Evolutionary conservation across 2,329 filamentous ascomycete species (phyloP), one percentile per base, ranked within the genome.

Genomic region (Tolypocladium ophioglossoides): DNA sequence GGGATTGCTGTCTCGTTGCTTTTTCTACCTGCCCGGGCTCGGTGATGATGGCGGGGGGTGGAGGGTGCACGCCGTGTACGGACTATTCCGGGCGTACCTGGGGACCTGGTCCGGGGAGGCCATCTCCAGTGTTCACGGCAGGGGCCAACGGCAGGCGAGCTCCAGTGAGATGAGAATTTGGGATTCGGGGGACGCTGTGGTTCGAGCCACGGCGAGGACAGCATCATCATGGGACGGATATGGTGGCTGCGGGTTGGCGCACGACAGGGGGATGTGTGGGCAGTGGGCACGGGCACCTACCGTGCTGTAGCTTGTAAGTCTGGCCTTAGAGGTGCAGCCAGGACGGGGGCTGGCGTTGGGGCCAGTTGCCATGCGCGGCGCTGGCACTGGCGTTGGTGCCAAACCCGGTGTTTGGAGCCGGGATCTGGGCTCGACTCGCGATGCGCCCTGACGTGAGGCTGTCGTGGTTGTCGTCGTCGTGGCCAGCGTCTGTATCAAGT

Each of bases 221-320:
- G 39, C 30, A 47, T 34, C 51, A 24, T 52, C 51, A 35, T 46
- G 44, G 44, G 44, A 47, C 27, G 44, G 44, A 47, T 10, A 32
- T 20, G 51, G 51, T 37, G 51, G 51, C 51, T 52, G 51, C 40
- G 51, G 51, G 51, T 38, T 35, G 51, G 51, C 38, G 51, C 51
- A 47, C 51, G 51, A 39, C 40, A 30, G 20, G 30, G 27, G 38
- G 50, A 14, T 24, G n/a, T n/a, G n/a, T n/a, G n/a, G n/a, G n/a
- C n/a, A n/a, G n/a, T 35, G 39, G n/a, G 40, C 14, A 14, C 24
- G 22, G 50, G 50, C n/a, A 22, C 7, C 39, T 37, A 16, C 34
- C 18, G 22, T 30, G 34, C 34, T 39, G 49, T 30, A 48, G 20
- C 44, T 48, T 37, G 18, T 12, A 44, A 44, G 40, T 24, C 39